Evolutionary conservation across 495 filamentous ascomycete species (phyloP), one percentile per base, ranked within the genome.

Genomic region (Penicillium simplicissimum): DNA sequence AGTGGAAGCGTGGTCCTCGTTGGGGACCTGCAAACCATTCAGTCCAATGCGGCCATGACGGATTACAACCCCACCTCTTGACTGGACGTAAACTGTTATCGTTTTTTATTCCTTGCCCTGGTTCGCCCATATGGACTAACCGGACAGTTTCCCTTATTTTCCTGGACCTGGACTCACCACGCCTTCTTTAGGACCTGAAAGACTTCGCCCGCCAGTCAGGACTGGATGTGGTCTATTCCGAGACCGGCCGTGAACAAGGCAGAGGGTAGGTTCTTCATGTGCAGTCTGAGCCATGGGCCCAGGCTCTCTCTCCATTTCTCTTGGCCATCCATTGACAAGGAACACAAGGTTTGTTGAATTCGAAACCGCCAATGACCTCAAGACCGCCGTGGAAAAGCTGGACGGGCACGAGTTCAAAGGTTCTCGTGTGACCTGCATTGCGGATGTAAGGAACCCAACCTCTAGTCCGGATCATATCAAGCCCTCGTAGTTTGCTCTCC

Each of bases 171-270:
- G 65, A 79, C 76, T 81, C 69, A 79, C 74, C 70, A 64, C 65
- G n/a, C 56, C 40, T 74, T 71, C 34, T 74, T 36, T 79, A 99
- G 95, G 96, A 99, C 76, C 86, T 99, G 43, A 99, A 99, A 91
- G 95, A 99, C 77, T 99, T 98, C 74, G 96, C 95, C 59, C 94
- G 95, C 71, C 90, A 93, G 73, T 96, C 93, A 77, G 92, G 92
- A 71, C 85, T 96, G 75, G 96, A 98, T 75, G 95, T 99, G 66
- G 95, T 99, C 61, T 99, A 96, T 72, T 97, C 93, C 55, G 95
- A 99, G 80, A 93, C 96, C 31, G 89, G 88, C 72, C 92, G 95
- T 70, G 95, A 96, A 66, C 90, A 90, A 76, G 92, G 93, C 63
- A 90, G 88, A 86, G 95, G 95, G 96, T 98, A 76, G 77, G 92